A percentile compares a stretch with the other conserved stretches of the same genome.
Evolutionary conservation across 345 rosid species (phyloP).

Genomic region (Salix purpurea): DNA sequence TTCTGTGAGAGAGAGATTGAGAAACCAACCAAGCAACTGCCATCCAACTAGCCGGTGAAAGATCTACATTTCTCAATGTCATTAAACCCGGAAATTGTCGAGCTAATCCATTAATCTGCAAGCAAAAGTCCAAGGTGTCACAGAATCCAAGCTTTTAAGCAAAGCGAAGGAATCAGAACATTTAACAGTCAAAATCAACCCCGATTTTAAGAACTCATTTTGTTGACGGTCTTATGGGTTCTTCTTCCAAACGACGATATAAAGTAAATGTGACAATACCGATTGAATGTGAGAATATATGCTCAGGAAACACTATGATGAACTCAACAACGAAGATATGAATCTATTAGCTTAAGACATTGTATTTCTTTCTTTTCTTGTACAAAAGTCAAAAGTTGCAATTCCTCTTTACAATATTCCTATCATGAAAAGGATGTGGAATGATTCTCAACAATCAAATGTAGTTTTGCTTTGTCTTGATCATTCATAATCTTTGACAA

Average conservation of each 20-base stretch:
- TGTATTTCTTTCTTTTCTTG: constrained; percentile 1
- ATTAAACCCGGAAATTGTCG: constrained; percentile 69
- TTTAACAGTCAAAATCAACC: constrained; percentile 7
- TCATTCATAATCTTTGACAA: constrained; percentile 6
- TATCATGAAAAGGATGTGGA: constrained; percentile 19
- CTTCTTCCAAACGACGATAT: constrained; percentile 7
- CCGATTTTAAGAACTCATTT: not conserved
- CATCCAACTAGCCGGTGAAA: constrained; percentile 99
- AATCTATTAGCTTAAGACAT: constrained; percentile 3
- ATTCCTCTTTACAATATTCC: constrained; percentile 36
- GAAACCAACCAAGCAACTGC: constrained; percentile 79
- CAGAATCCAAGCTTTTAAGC: constrained; percentile 12
- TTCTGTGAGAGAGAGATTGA: not conserved
- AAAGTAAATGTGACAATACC: constrained; percentile 8
- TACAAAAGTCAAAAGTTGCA: constrained; percentile 33
- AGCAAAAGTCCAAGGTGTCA: constrained; percentile 12
- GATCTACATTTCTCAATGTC: constrained; percentile 95
- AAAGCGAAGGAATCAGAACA: constrained; percentile 1
- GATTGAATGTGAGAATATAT: constrained; percentile 13
- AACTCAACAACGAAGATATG: constrained; percentile 1
- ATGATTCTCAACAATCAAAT: constrained; percentile 23
- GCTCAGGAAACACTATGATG: constrained; percentile 13
- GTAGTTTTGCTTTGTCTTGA: not conserved
- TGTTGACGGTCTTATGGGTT: constrained; percentile 10
- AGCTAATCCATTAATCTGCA: constrained; percentile 76